These are phyloP conservation scores for Nothopassalora personata DNA, from an alignment of 2,329 filamentous ascomycete genomes.

Conservation along the genomic window DNA sequence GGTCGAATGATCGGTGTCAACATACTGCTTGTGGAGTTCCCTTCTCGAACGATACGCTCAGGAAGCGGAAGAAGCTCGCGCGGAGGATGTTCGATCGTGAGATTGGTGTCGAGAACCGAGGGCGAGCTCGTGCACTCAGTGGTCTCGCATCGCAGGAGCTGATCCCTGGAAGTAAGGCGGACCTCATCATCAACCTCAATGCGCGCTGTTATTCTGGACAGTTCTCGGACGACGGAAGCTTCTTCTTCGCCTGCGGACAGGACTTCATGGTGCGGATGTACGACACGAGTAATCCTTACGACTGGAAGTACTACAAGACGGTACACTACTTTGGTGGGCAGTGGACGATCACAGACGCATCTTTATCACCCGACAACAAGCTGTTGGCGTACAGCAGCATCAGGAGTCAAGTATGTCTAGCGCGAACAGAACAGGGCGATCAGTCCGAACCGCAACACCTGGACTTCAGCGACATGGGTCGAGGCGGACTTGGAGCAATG, in stretches of 20 bases:
- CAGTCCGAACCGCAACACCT: constrained; percentile 71
- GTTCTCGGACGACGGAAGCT: constrained; percentile 94
- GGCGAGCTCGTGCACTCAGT: constrained; percentile 56
- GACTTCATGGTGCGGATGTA: constrained; percentile 97
- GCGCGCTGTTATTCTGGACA: constrained; percentile 88
- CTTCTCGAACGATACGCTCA: constrained; percentile 35
- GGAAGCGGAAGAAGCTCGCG: constrained; percentile 58
- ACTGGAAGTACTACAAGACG: constrained; percentile 95
- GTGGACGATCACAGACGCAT: constrained; percentile 95
- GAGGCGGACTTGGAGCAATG: constrained; percentile 31
- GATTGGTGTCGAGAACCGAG: constrained; percentile 61
- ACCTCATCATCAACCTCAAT: constrained; percentile 83
- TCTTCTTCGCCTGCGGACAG: constrained; percentile 88
- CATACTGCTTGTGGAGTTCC: constrained; percentile 43
- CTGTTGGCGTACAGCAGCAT: constrained; percentile 92
- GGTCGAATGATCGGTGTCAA: constrained; percentile 54
- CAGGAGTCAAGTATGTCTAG: constrained; percentile 73
- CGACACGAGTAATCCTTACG: constrained; percentile 89
- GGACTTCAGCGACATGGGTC: constrained; percentile 59
- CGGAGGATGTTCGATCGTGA: constrained; percentile 75
- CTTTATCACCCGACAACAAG: constrained; percentile 83
- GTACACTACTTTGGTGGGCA: constrained; percentile 85
- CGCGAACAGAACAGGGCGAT: constrained; percentile 79
- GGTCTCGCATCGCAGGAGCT: constrained; percentile 63
- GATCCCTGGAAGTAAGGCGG: constrained; percentile 70